These are phyloP conservation scores for Coemansia aciculifera DNA, from an alignment of 192 early-diverging fungal species.

Conservation along the genomic window DNA sequence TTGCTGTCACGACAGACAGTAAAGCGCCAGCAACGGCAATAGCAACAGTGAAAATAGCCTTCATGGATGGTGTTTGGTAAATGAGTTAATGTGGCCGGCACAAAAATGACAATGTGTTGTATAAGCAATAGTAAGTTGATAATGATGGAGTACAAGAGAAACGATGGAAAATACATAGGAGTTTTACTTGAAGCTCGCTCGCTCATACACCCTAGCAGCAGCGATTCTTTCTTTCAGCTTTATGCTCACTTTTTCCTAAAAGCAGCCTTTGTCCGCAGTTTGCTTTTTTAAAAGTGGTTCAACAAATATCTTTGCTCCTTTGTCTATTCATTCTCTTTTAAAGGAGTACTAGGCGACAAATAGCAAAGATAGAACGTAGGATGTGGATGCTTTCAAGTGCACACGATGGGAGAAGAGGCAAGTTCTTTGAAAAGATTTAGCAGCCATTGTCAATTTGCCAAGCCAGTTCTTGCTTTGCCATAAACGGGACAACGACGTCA, in stretches of 20 bases:
- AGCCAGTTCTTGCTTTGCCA: slow-evolving; percentile 67
- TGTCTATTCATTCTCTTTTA: not conserved
- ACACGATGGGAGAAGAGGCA: not conserved
- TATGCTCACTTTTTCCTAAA: not conserved
- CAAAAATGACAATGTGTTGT: not conserved
- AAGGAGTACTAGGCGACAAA: not conserved
- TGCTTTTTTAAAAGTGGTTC: not conserved
- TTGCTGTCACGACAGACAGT: not conserved
- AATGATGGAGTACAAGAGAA: not conserved
- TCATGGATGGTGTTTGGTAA: slow-evolving; percentile 8
- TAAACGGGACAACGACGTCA: slow-evolving; percentile 78
- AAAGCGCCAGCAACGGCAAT: not conserved
- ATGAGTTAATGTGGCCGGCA: slow-evolving; percentile 15
- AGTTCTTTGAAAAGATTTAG: not conserved
- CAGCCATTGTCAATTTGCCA: slow-evolving; percentile 59
- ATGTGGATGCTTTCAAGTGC: not conserved
- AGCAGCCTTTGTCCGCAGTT: not conserved
- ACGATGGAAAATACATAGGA: not conserved
- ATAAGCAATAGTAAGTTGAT: not conserved
- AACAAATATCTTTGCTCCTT: not conserved
- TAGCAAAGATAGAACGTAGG: not conserved
- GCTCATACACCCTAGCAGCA: not conserved
- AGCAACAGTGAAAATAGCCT: not conserved
- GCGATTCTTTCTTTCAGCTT: not conserved
- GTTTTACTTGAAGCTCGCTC: not conserved